phyloP scores from a whole-genome alignment of 306 rosid species.

The Cicer bijugum region DNA sequence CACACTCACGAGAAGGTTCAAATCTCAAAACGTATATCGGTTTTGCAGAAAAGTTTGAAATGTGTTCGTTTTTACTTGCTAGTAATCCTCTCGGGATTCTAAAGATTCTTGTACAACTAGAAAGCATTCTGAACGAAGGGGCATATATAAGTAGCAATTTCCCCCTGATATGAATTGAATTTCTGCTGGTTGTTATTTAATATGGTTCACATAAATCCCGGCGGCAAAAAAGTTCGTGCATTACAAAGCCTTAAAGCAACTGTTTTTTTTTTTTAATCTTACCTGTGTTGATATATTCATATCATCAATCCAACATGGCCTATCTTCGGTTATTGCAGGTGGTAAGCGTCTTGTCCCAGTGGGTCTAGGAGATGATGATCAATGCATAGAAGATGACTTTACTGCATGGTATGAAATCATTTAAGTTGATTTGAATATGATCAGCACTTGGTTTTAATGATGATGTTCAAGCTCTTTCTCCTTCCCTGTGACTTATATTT shows the following conservation, averaged over 20 bases:
- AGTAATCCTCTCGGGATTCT: conserved; percentile 19
- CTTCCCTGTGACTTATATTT: conserved; percentile 36
- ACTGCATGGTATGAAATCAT: conserved; percentile 78
- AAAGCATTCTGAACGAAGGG: conserved; percentile 2
- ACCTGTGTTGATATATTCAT: conserved; percentile 1
- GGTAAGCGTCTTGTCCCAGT: conserved; percentile 76
- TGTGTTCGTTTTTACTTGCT: conserved; percentile 12
- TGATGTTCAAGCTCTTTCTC: not conserved
- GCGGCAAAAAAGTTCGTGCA: conserved; percentile 10
- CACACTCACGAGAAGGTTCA: not conserved
- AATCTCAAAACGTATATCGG: too few relatives aligned
- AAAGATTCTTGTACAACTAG: not conserved
- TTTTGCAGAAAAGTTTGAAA: not conserved
- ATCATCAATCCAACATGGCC: conserved; percentile 35
- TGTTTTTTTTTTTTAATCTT: conserved; percentile 6
- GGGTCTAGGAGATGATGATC: conserved; percentile 99
- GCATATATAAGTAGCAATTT: not conserved
- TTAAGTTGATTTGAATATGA: conserved; percentile 34
- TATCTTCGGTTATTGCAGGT: conserved; percentile 57
- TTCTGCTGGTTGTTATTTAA: not conserved
- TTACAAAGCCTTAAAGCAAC: conserved; percentile 16
- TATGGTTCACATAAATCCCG: not conserved
- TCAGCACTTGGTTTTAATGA: conserved; percentile 24
- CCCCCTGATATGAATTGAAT: not conserved
- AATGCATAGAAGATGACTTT: conserved; percentile 98